phyloP scores from a whole-genome alignment of 495 filamentous ascomycete genomes.

The Amphirosellinia nigrospora region DNA sequence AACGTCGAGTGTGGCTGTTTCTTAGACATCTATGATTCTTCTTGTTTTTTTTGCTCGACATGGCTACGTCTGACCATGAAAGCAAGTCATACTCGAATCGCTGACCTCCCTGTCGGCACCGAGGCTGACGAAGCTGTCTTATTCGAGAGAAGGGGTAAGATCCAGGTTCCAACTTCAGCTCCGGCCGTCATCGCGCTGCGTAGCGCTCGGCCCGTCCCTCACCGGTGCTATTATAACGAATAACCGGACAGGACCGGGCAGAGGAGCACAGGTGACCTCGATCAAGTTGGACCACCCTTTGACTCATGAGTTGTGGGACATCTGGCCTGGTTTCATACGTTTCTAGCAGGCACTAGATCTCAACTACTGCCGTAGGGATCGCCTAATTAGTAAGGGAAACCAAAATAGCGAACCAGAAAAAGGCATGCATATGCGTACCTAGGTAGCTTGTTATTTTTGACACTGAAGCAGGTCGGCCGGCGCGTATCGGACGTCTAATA shows the following conservation, averaged over 20 bases:
- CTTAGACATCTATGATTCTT: background rate
- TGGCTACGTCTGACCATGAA: constrained; percentile 11
- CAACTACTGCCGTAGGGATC: constrained; percentile 10
- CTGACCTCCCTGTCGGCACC: background rate
- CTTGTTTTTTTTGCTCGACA: background rate
- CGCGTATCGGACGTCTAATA: constrained; percentile 20
- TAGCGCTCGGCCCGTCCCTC: constrained; percentile 14
- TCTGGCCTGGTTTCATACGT: background rate
- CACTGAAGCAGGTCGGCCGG: background rate
- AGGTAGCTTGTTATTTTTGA: constrained; percentile 7
- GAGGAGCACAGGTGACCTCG: constrained; percentile 3
- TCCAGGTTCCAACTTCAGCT: background rate
- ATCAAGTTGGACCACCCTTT: background rate
- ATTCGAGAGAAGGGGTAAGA: background rate
- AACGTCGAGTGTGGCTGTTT: background rate
- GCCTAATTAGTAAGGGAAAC: constrained; percentile 16
- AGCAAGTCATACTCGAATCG: constrained; percentile 2
- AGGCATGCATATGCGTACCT: background rate
- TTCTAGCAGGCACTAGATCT: background rate
- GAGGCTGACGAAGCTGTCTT: constrained; percentile 7
- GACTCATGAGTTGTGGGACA: constrained; percentile 21
- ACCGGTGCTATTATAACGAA: background rate
- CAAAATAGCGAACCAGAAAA: constrained; percentile 3
- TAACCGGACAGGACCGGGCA: background rate
- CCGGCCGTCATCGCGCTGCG: constrained; percentile 1